Base-by-base conservation (phyloP, 176 grass and related monocot genomes). In the Guadua angustifolia region DNA sequence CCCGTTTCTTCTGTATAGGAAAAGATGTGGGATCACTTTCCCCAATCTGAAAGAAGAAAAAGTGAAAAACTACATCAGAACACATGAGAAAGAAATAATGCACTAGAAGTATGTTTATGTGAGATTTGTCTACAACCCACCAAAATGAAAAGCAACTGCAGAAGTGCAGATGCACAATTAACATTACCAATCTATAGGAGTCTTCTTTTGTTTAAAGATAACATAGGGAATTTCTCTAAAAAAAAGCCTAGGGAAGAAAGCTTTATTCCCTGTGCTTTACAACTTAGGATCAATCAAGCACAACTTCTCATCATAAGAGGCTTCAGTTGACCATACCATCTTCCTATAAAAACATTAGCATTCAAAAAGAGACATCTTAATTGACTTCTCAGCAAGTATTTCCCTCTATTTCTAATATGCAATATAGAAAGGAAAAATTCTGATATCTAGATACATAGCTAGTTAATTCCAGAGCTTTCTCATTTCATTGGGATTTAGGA, bases 1-100 rank as follows among this genome's bases (percentile, higher is more conserved):
- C 93, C 63, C 89, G 83, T 75, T 98, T 98, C 89, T 98, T 98
- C 65, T 98, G 95, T 88, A 98, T 98, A 69, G 93, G 95, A 92
- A 95, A 98, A 73, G 87, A 73, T 69, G 74, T 86, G 5, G 95
- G 91, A 57, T 95, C 95, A 89, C 95, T 89, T 92, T 88, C 94
- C 36, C 95, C 95, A 86, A 98, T 95, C 95, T 98, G 90, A 44
- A 88, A 82, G 58, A 88, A 83, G 38, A 33, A 58, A 64, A 33
- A 21, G 61, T 68, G n/a, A 33, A 83, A 84, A 66, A 83, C 21
- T 73, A 80, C 55, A 84, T 86, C 49, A 86, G 58, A 64, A 79
- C 32, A 60, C 50, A 75, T 5, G 10, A 25, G 26, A 49, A 66
- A 42, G 3, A 69, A 47, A 57, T 42, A 75, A 63, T 50, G 78